Evolutionary conservation across 352 stramenopile genomes (phyloP).

Genomic region (Pythium oligandrum): DNA sequence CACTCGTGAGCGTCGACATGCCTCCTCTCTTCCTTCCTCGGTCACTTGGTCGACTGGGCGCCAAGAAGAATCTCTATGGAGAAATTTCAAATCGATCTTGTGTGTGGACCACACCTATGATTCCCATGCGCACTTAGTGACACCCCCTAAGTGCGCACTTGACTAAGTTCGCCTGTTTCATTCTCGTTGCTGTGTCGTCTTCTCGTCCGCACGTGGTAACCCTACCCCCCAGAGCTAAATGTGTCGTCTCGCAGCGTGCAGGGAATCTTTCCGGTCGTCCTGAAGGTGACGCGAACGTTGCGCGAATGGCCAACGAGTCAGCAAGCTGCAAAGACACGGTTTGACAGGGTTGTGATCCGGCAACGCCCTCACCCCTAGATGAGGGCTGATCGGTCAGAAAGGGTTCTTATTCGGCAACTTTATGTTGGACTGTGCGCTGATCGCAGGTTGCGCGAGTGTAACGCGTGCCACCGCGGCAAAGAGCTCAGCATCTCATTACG

Average conservation of each 20-base stretch:
- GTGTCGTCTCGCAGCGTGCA: too few relatives aligned
- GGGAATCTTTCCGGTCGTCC: not conserved
- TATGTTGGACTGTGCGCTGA: not conserved
- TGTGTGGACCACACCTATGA: conserved; percentile 12
- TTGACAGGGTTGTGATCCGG: too few relatives aligned
- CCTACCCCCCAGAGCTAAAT: not conserved
- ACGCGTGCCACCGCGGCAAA: not conserved
- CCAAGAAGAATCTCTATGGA: too few relatives aligned
- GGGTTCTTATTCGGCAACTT: conserved; percentile 7
- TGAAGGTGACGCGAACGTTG: conserved; percentile 5
- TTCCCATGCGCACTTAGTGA: conserved; percentile 2
- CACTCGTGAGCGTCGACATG: conserved; percentile 84
- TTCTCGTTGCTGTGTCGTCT: conserved; percentile 2
- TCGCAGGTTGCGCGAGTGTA: conserved; percentile 12
- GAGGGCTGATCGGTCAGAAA: too few relatives aligned
- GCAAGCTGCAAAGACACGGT: not conserved
- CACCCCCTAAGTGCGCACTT: not conserved
- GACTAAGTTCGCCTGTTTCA: not conserved
- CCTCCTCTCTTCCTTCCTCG: conserved; percentile 3
- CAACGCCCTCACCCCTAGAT: too few relatives aligned
- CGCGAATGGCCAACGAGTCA: conserved; percentile 15
- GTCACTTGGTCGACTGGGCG: not conserved
- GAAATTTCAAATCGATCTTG: conserved; percentile 20
- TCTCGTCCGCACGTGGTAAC: conserved; percentile 1
- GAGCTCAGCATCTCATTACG: too few relatives aligned